Conservation (phyloP, 1,284 basidiomycete genomes). For the Ceratobasidium sp. region DNA sequence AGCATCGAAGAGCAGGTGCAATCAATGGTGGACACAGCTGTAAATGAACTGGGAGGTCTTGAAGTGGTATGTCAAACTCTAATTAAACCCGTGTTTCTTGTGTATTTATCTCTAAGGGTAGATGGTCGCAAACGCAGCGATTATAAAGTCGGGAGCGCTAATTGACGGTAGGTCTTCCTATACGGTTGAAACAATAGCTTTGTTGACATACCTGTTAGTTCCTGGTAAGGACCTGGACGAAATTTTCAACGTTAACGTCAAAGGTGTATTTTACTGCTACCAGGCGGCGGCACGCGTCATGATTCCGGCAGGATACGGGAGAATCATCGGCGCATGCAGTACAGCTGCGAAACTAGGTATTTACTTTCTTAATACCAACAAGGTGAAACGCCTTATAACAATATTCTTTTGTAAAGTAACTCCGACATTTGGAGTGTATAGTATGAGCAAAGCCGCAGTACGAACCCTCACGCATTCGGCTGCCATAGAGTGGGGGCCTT, state of each 20-base stretch:
- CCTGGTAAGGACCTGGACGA: slow-evolving; percentile 4
- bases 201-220: background rate
- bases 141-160: background rate
- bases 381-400: background rate
- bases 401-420: too few relatives aligned
- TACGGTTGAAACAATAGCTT: background rate
- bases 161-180: slow-evolving; percentile 8
- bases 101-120: background rate
- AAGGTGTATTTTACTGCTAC: slow-evolving; percentile 19
- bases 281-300: slow-evolving; percentile 30
- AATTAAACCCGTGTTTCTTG: background rate
- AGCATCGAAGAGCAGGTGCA: slow-evolving; percentile 31
- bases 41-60: slow-evolving; percentile 10
- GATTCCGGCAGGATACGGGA: slow-evolving; percentile 24
- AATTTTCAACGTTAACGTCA: slow-evolving; percentile 10
- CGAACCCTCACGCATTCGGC: slow-evolving; percentile 27
- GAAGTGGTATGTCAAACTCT: slow-evolving; percentile 20
- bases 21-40: slow-evolving; percentile 21
- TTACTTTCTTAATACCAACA: background rate
- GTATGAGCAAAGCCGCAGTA: slow-evolving; percentile 19
- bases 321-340: slow-evolving; percentile 37
- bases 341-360: slow-evolving; percentile 5
- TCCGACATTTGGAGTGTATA: slow-evolving; percentile 8
- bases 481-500: slow-evolving; percentile 14
- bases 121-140: slow-evolving; percentile 39